Conservation (phyloP, 495 filamentous ascomycete genomes). For the Xylaria venustula region DNA sequence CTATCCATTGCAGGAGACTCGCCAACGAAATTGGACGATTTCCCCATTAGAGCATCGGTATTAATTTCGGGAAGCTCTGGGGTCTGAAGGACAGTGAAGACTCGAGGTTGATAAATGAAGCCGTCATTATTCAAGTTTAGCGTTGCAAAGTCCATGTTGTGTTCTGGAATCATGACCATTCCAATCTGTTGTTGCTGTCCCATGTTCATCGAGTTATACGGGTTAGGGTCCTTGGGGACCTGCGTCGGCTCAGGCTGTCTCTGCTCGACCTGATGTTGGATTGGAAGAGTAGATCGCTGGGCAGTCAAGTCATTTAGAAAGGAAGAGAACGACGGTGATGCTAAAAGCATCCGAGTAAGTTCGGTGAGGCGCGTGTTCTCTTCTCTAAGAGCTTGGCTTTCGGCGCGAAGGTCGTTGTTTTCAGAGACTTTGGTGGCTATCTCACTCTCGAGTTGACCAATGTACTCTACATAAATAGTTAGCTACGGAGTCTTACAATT, state of each 20-base stretch:
- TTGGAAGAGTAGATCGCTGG: constrained; percentile 52
- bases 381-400: constrained; percentile 72
- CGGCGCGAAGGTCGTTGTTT: constrained; percentile 63
- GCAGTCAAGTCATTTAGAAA: constrained; percentile 79
- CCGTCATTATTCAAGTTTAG: constrained; percentile 51
- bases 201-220: constrained; percentile 54
- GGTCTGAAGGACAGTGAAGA: constrained; percentile 76
- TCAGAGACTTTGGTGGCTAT: constrained; percentile 71
- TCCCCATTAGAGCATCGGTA: constrained; percentile 61
- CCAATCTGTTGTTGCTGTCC: constrained; percentile 58
- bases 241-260: constrained; percentile 41
- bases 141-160: constrained; percentile 63
- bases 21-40: constrained; percentile 52
- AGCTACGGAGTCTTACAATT: constrained; percentile 32
- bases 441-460: constrained; percentile 84
- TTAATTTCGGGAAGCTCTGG: constrained; percentile 70
- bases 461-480: constrained; percentile 74
- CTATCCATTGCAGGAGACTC: constrained; percentile 46
- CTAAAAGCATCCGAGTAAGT: constrained; percentile 77
- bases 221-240: constrained; percentile 63
- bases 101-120: constrained; percentile 69
- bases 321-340: constrained; percentile 79
- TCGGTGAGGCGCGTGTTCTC: constrained; percentile 78
- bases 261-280: constrained; percentile 37
- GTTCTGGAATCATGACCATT: constrained; percentile 73